These are phyloP conservation scores for Lactuca sativa DNA, from an alignment of 129 eudicot genomes.

Conservation along the genomic window DNA sequence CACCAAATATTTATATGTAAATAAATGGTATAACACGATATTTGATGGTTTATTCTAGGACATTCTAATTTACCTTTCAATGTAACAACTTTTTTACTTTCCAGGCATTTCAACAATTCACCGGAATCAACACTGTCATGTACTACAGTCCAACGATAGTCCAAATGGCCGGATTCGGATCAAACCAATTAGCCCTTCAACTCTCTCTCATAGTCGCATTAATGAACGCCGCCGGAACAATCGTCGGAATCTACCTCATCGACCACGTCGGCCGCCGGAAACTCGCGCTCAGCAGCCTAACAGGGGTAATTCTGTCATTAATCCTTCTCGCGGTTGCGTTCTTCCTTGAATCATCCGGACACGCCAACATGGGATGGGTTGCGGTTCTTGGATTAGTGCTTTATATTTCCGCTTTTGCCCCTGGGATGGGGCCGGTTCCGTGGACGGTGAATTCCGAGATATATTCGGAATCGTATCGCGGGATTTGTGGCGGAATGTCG, in stretches of 20 bases:
- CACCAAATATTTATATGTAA: too few species aligned
- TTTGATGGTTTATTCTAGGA: too few species aligned
- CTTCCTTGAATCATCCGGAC: slow-evolving; percentile 44
- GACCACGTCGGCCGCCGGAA: slow-evolving; percentile 70
- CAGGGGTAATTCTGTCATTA: slow-evolving; percentile 60
- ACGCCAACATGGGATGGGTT: slow-evolving; percentile 55
- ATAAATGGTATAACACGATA: too few species aligned
- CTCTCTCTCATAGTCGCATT: slow-evolving; percentile 67
- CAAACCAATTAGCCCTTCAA: slow-evolving; percentile 65
- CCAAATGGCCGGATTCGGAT: slow-evolving; percentile 68
- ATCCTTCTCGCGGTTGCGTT: slow-evolving; percentile 50
- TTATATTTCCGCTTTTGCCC: slow-evolving; percentile 66
- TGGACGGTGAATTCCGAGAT: slow-evolving; percentile 87
- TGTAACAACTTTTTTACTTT: not conserved
- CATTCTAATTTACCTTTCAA: too few species aligned
- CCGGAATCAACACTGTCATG: slow-evolving; percentile 81
- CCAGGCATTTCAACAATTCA: slow-evolving; percentile 78
- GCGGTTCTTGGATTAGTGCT: slow-evolving; percentile 59
- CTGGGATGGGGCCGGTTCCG: slow-evolving; percentile 88
- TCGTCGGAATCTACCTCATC: slow-evolving; percentile 64
- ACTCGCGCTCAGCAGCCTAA: slow-evolving; percentile 51
- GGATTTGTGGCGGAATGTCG: slow-evolving; percentile 81
- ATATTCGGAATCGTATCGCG: slow-evolving; percentile 64
- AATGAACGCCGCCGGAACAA: slow-evolving; percentile 62
- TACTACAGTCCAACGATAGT: slow-evolving; percentile 80